These are phyloP conservation scores for Colletotrichum tamarilloi DNA, from an alignment of 2,329 filamentous ascomycete genomes.

Conservation along the genomic window DNA sequence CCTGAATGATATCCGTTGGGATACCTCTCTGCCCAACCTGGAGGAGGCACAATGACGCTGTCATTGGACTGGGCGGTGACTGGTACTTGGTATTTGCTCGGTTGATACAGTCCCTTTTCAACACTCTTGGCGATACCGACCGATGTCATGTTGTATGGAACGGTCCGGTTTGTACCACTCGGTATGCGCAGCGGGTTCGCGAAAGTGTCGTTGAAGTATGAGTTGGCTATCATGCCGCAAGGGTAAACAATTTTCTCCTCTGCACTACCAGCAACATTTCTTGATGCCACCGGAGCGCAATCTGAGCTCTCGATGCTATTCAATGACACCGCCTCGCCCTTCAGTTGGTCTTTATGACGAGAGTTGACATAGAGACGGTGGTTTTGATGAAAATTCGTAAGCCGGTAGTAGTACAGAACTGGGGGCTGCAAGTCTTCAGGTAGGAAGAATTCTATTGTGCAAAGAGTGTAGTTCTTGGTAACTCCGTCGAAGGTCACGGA, in stretches of 20 bases:
- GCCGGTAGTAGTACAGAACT: slow-evolving; percentile 7
- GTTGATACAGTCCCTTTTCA: neutral
- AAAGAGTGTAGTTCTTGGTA: neutral
- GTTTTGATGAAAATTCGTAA: neutral
- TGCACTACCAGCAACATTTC: neutral
- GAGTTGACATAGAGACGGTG: slow-evolving; percentile 13
- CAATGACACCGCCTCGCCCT: neutral
- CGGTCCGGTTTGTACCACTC: neutral
- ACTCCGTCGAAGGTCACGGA: neutral
- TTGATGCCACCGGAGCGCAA: neutral
- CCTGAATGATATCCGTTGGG: slow-evolving; percentile 10
- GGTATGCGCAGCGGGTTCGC: neutral
- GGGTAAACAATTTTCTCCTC: neutral
- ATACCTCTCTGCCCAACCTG: neutral
- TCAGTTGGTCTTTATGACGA: neutral
- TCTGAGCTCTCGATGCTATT: neutral
- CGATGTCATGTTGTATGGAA: neutral
- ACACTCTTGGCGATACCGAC: neutral
- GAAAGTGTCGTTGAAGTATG: slow-evolving; percentile 21
- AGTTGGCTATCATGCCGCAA: slow-evolving; percentile 14
- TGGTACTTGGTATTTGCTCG: neutral
- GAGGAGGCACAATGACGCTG: neutral
- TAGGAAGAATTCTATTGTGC: slow-evolving; percentile 11
- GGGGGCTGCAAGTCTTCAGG: slow-evolving; percentile 9
- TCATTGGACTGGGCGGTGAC: neutral